Conservation (phyloP, 2,329 filamentous ascomycete species). For the Intubia oerlemansii region DNA sequence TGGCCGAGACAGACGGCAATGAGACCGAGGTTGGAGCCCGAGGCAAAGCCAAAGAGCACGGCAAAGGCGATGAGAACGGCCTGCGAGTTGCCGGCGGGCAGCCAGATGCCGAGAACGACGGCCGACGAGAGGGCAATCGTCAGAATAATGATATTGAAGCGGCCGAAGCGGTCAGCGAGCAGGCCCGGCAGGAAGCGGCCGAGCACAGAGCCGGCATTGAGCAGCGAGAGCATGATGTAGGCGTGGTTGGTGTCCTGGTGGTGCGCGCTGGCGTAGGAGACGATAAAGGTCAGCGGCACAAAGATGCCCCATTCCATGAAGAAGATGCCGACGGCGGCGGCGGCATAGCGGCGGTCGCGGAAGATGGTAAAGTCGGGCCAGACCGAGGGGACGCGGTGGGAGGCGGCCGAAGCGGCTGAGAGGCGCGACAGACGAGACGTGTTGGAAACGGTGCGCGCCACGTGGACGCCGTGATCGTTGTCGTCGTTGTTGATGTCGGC, state of each 20-base stretch:
- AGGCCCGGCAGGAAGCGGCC: conserved; percentile 60
- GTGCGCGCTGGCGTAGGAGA: conserved; percentile 43
- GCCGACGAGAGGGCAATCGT: conserved; percentile 36
- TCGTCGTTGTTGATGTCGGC: conserved; percentile 6
- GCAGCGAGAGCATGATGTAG: conserved; percentile 58
- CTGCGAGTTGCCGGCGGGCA: conserved; percentile 33
- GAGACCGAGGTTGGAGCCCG: conserved; percentile 57
- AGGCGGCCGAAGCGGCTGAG: conserved; percentile 5
- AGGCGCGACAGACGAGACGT: not conserved
- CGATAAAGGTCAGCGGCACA: conserved; percentile 56
- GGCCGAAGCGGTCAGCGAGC: conserved; percentile 52
- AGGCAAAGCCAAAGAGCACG: conserved; percentile 57
- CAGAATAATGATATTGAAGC: conserved; percentile 61
- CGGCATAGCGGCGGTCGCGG: conserved; percentile 32
- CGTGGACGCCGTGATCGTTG: conserved; percentile 1
- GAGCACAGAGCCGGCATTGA: conserved; percentile 60
- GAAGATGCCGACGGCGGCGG: conserved; percentile 42
- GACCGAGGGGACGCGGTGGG: conserved; percentile 12
- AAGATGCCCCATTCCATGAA: conserved; percentile 52
- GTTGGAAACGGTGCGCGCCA: conserved; percentile 30
- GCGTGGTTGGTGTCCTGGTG: conserved; percentile 37
- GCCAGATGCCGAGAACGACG: conserved; percentile 45
- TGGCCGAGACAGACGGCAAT: conserved; percentile 69
- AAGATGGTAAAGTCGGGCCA: conserved; percentile 42
- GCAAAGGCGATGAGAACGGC: conserved; percentile 44